phyloP scores from a whole-genome alignment of 129 eudicot species.

The Arctium minus region DNA sequence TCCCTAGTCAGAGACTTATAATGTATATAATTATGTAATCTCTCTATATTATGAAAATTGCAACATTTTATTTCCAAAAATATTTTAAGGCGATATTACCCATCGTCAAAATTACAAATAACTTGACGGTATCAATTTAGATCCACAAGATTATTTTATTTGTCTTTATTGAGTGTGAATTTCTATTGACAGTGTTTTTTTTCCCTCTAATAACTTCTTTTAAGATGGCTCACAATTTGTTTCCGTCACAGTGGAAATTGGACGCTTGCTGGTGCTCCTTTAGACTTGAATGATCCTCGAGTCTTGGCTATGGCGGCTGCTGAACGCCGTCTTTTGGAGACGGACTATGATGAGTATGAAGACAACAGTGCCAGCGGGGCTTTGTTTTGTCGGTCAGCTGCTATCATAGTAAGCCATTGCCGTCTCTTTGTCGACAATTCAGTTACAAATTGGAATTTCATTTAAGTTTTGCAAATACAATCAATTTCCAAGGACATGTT shows the following conservation, averaged over 20 bases:
- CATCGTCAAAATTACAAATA: too few relatives aligned
- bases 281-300: slow-evolving; percentile 78
- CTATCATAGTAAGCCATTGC: slow-evolving; percentile 56
- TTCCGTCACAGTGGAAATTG: slow-evolving; percentile 57
- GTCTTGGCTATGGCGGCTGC: slow-evolving; percentile 76
- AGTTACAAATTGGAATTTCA: neutral
- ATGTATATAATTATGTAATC: neutral
- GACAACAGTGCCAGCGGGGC: slow-evolving; percentile 68
- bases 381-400: slow-evolving; percentile 81
- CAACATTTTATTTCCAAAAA: too few relatives aligned
- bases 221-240: slow-evolving; percentile 25
- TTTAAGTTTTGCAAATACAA: neutral
- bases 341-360: slow-evolving; percentile 76
- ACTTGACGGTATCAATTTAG: too few relatives aligned
- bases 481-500: too few relatives aligned
- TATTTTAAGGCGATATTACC: too few relatives aligned
- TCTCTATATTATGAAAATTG: neutral
- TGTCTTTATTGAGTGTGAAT: neutral
- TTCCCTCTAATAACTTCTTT: neutral
- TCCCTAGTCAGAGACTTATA: neutral
- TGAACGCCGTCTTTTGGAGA: slow-evolving; percentile 65
- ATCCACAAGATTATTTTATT: too few relatives aligned
- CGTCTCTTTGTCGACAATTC: neutral
- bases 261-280: slow-evolving; percentile 69
- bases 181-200: neutral